These are phyloP conservation scores for Wickerhamomyces tratensis DNA, from an alignment of 805 yeast species.

Conservation along the genomic window DNA sequence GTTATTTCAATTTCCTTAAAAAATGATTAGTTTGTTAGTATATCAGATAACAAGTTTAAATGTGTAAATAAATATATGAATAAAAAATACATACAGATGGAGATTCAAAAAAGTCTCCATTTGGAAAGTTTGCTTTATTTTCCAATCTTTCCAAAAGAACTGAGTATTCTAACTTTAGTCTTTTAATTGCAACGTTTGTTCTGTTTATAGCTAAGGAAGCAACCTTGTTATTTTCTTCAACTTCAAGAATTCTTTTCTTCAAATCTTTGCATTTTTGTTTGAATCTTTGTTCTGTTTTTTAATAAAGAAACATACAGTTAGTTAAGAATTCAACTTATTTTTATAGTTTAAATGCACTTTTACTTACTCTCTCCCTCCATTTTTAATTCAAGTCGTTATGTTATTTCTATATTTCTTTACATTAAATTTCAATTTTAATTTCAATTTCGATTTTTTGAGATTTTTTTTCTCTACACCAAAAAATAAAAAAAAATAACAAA, in stretches of 20 bases:
- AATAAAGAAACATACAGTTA: neutral
- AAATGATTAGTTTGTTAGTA: conserved; percentile 4
- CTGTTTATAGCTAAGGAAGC: conserved; percentile 70
- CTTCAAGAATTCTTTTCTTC: conserved; percentile 55
- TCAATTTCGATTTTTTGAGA: no score
- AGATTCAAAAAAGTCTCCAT: conserved; percentile 2
- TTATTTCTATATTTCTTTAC: no score
- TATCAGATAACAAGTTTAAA: neutral
- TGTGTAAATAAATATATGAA: conserved; percentile 11
- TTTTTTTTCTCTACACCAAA: no score
- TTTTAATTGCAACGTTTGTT: conserved; percentile 63
- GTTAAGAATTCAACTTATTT: conserved; percentile 1
- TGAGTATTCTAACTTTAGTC: conserved; percentile 77
- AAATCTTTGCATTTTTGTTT: conserved; percentile 65
- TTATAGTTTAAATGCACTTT: no score
- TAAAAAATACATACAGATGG: conserved; percentile 12
- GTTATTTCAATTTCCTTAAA: conserved; percentile 6
- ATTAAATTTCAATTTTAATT: no score
- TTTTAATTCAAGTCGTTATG: no score
- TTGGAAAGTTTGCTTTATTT: conserved; percentile 27
- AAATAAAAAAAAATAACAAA: no score
- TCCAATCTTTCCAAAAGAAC: conserved; percentile 75
- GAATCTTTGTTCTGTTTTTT: conserved; percentile 9
- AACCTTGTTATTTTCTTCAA: conserved; percentile 71
- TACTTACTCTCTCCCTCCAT: no score